Evolutionary conservation across 108 stramenopile genomes (phyloP).

Genomic region (Licmophora abbreviata): DNA sequence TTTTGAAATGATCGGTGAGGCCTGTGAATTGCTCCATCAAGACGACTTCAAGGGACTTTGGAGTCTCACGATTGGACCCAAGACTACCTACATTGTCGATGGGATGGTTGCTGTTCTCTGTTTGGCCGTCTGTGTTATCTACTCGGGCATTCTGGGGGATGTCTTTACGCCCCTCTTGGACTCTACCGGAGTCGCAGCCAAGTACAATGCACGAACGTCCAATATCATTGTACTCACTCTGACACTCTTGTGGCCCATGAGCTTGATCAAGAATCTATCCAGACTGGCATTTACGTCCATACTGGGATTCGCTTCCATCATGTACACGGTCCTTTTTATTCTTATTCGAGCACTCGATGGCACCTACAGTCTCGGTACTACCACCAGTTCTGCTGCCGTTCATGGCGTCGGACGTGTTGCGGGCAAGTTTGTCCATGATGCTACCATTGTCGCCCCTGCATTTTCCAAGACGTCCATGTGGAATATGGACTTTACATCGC

Average conservation of each 20-base stretch:
- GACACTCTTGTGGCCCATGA: conserved; percentile 29
- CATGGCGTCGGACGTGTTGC: too few relatives aligned
- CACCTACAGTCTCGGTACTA: conserved; percentile 21
- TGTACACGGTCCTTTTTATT: conserved; percentile 49
- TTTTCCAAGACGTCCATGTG: conserved; percentile 30
- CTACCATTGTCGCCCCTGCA: conserved; percentile 14
- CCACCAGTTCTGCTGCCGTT: neutral
- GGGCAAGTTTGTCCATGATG: conserved; percentile 26
- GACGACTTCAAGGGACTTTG: conserved; percentile 43
- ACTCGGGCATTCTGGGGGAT: conserved; percentile 49
- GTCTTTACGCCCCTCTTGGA: conserved; percentile 33
- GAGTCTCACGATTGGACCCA: conserved; percentile 21
- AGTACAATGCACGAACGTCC: conserved; percentile 23
- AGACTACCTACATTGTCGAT: conserved; percentile 34
- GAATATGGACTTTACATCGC: conserved; percentile 33
- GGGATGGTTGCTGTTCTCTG: conserved; percentile 33
- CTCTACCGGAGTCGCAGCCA: conserved; percentile 5
- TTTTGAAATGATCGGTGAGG: conserved; percentile 40
- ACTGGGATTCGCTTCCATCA: conserved; percentile 37
- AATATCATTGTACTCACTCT: conserved; percentile 28
- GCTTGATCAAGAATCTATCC: conserved; percentile 38
- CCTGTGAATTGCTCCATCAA: conserved; percentile 39
- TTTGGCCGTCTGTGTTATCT: conserved; percentile 28
- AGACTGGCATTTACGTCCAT: conserved; percentile 49
- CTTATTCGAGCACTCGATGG: conserved; percentile 37